Percentiles rank a stretch among this genome's conserved stretches.
Evolutionary conservation across 805 yeast genomes (phyloP).

Genomic region (Lipomyces starkeyi): DNA sequence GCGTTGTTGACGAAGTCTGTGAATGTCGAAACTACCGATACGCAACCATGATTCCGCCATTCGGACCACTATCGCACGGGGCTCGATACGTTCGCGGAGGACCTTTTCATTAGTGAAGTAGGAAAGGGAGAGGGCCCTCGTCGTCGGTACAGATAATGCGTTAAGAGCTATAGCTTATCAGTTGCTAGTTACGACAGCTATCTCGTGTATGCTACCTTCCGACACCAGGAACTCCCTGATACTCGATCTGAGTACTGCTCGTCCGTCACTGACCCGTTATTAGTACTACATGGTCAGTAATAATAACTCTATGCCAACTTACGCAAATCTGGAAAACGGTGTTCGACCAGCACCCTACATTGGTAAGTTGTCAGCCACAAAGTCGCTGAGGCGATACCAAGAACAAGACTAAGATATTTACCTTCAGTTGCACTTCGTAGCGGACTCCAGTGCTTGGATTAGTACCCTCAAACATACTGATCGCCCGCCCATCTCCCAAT

Average conservation of each 20-base stretch:
- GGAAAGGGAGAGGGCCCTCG: constrained; percentile 79
- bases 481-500: constrained; percentile 93
- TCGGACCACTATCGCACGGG: constrained; percentile 83
- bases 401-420: neutral
- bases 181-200: neutral
- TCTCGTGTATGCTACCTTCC: constrained; percentile 55
- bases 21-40: constrained; percentile 85
- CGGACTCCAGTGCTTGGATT: constrained; percentile 51
- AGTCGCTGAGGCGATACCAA: too few species aligned
- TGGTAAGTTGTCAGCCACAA: neutral
- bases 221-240: constrained; percentile 86
- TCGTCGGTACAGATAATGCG: constrained; percentile 83
- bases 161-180: constrained; percentile 49
- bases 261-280: constrained; percentile 66
- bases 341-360: constrained; percentile 84
- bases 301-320: neutral
- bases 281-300: neutral
- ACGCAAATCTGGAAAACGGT: constrained; percentile 89
- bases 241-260: constrained; percentile 87
- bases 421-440: constrained; percentile 73
- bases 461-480: constrained; percentile 74
- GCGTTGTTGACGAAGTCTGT: constrained; percentile 73
- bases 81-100: constrained; percentile 67
- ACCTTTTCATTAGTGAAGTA: constrained; percentile 78
- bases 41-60: constrained; percentile 88